Evolutionary conservation across 1,284 basidiomycete genomes (phyloP).

Genomic region (Fomitopsis palustris): DNA sequence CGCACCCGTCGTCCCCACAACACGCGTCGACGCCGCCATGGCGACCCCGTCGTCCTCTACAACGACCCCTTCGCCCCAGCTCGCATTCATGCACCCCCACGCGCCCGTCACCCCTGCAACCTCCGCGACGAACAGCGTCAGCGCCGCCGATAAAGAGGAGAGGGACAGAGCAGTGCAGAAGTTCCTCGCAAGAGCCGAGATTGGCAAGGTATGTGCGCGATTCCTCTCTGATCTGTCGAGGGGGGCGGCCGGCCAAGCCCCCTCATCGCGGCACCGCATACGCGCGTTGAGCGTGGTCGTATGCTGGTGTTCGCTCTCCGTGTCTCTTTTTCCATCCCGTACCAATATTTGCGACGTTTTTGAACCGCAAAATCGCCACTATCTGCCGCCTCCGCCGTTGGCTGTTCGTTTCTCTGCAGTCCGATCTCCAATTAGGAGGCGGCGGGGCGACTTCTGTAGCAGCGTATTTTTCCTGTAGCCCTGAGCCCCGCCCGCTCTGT

Average conservation of each 20-base stretch:
- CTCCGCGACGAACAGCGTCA: conserved; percentile 31
- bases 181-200: conserved; percentile 69
- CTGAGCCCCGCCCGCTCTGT: neutral
- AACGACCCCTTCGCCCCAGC: conserved; percentile 72
- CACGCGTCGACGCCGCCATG: conserved; percentile 37
- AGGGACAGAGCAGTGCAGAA: conserved; percentile 65
- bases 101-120: conserved; percentile 33
- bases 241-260: conserved; percentile 22
- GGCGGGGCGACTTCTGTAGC: neutral
- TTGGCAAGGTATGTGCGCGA: conserved; percentile 63
- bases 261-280: conserved; percentile 38
- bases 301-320: neutral
- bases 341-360: no score
- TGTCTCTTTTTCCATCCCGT: neutral
- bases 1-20: neutral
- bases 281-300: conserved; percentile 9
- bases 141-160: conserved; percentile 48
- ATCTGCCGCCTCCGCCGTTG: neutral
- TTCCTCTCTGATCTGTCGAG: conserved; percentile 16
- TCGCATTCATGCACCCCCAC: conserved; percentile 50
- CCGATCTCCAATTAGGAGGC: neutral
- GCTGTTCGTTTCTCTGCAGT: neutral
- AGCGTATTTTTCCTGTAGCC: neutral
- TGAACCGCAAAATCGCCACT: neutral
- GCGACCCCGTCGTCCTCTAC: conserved; percentile 73